phyloP scores from a whole-genome alignment of 2,329 filamentous ascomycete genomes.

The Fusarium floridanum region DNA sequence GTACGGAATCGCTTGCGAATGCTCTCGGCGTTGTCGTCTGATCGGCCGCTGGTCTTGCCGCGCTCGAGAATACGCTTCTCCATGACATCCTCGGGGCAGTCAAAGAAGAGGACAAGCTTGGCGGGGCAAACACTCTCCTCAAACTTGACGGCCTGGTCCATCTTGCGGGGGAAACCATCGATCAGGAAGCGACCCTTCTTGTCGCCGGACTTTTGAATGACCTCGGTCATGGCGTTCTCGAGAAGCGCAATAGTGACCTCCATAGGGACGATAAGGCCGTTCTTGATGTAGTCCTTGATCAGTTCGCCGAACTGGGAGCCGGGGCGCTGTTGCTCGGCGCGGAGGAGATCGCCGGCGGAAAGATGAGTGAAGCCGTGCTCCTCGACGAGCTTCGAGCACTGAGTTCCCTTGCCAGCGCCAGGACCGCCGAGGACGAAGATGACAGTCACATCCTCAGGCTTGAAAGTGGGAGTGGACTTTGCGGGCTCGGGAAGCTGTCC shows the following conservation, averaged over 20 bases:
- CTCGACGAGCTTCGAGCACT: conserved; percentile 88
- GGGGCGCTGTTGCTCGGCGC: conserved; percentile 89
- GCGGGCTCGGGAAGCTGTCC: conserved; percentile 57
- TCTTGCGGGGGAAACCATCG: conserved; percentile 92
- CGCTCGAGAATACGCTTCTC: conserved; percentile 85
- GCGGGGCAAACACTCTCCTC: conserved; percentile 89
- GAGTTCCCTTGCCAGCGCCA: conserved; percentile 95
- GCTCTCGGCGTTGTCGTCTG: conserved; percentile 94
- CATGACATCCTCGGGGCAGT: conserved; percentile 93
- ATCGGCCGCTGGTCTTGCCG: conserved; percentile 90
- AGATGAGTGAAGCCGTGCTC: conserved; percentile 95
- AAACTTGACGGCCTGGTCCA: conserved; percentile 96
- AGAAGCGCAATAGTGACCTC: conserved; percentile 95
- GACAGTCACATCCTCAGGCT: conserved; percentile 83
- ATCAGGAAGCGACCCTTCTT: conserved; percentile 79
- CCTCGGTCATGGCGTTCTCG: conserved; percentile 89
- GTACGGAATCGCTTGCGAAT: conserved; percentile 97
- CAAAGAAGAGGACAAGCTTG: conserved; percentile 91
- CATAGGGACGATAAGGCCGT: conserved; percentile 98
- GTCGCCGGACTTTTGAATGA: conserved; percentile 65
- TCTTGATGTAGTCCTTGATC: conserved; percentile 93
- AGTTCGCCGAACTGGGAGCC: conserved; percentile 91
- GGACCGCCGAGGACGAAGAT: conserved; percentile 97
- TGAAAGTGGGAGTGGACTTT: conserved; percentile 77
- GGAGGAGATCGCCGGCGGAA: conserved; percentile 91